Conservation (phyloP, 2,329 filamentous ascomycete species). For the Cercospora nicotianae region DNA sequence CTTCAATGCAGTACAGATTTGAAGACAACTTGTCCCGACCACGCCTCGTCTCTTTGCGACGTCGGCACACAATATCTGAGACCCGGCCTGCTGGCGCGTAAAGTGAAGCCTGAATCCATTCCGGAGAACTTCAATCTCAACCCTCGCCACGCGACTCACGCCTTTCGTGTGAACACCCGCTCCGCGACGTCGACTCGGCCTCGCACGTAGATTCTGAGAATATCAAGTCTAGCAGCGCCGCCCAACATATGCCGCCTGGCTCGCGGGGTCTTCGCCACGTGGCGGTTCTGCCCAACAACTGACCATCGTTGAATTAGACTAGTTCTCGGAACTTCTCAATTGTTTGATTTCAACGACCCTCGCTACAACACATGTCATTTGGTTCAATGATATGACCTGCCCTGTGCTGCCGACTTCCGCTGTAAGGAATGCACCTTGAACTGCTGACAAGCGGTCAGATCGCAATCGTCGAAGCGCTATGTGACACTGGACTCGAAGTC, state of each 20-base stretch:
- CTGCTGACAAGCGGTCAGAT: background rate
- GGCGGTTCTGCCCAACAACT: background rate
- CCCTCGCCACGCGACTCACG: background rate
- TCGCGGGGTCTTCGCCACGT: background rate
- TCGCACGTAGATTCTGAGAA: background rate
- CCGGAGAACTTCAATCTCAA: background rate
- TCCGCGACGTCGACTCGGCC: background rate
- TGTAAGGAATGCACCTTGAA: background rate
- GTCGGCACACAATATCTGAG: background rate
- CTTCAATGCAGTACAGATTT: background rate
- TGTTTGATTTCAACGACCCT: background rate
- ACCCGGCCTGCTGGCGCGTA: background rate
- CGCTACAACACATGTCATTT: background rate
- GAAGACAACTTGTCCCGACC: background rate
- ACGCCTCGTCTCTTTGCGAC: background rate
- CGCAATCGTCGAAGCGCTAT: background rate
- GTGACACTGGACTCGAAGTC: background rate
- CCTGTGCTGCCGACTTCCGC: background rate
- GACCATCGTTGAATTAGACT: background rate
- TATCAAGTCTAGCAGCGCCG: background rate
- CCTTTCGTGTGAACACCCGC: background rate
- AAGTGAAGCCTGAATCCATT: background rate
- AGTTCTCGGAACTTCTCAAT: background rate
- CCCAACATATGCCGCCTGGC: background rate
- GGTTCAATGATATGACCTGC: background rate